Conservation (phyloP, 805 yeast species). For the Naumovozyma castellii region DNA sequence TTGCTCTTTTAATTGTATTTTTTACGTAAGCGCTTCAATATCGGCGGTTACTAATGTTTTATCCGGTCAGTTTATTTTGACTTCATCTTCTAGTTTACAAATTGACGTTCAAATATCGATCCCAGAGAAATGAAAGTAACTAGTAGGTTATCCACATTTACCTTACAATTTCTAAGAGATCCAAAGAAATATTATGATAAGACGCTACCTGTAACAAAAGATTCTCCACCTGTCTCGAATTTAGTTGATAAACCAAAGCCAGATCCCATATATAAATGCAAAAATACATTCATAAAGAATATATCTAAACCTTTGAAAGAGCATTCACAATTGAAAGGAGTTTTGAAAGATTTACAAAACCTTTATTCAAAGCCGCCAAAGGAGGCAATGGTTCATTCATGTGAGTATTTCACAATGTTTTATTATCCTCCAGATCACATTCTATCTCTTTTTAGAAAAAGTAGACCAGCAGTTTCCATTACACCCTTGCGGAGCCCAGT, state of each 20-base stretch:
- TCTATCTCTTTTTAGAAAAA: conserved; percentile 21
- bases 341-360: conserved; percentile 8
- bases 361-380: conserved; percentile 4
- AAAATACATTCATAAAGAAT: not conserved
- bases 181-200: not conserved
- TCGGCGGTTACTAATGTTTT: no score
- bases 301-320: not conserved
- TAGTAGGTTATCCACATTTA: not conserved
- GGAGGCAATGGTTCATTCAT: conserved; percentile 15
- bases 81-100: no score
- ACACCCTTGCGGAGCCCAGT: not conserved
- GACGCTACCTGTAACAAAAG: not conserved
- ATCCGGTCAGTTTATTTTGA: no score
- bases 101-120: no score
- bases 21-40: no score
- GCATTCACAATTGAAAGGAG: not conserved
- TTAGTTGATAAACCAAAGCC: not conserved
- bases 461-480: conserved; percentile 23
- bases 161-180: not conserved
- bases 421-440: conserved; percentile 27
- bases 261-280: not conserved
- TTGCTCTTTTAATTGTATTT: no score
- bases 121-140: no score
- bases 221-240: not conserved
- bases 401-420: conserved; percentile 16